Conservation (phyloP, 139 green algal species). For the Asterochloris sp. region DNA sequence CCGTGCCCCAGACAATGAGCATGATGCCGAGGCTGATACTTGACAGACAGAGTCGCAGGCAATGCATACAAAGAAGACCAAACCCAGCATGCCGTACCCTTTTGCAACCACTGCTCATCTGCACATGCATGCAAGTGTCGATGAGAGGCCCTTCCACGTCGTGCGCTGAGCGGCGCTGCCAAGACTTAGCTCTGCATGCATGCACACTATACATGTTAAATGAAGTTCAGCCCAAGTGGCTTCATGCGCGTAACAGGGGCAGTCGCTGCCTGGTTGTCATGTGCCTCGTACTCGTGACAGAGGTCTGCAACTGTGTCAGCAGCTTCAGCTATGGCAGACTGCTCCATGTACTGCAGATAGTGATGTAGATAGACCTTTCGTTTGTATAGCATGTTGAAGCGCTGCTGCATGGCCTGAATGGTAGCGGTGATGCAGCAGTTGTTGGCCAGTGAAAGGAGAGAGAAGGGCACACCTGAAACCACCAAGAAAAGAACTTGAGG, state of each 20-base stretch:
- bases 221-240: slow-evolving; percentile 11
- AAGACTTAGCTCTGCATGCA: no score
- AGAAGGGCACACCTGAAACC: slow-evolving; percentile 42
- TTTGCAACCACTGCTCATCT: no score
- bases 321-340: neutral
- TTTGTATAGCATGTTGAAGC: slow-evolving; percentile 61
- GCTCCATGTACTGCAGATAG: slow-evolving; percentile 20
- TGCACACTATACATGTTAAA: neutral
- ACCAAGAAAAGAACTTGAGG: neutral
- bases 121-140: no score
- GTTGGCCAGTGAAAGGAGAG: slow-evolving; percentile 70
- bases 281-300: neutral
- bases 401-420: slow-evolving; percentile 51
- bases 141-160: no score
- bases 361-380: slow-evolving; percentile 26
- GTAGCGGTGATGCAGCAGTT: slow-evolving; percentile 66
- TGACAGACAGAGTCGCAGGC: no score
- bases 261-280: neutral
- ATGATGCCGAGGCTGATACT: no score
- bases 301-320: neutral
- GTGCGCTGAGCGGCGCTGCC: no score
- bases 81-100: no score
- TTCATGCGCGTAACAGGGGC: neutral
- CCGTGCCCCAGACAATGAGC: no score
- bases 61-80: no score